Percentiles rank a stretch among this genome's conserved stretches.
phyloP scores from a whole-genome alignment of 306 rosid genomes.

The Dicorynia guianensis region DNA sequence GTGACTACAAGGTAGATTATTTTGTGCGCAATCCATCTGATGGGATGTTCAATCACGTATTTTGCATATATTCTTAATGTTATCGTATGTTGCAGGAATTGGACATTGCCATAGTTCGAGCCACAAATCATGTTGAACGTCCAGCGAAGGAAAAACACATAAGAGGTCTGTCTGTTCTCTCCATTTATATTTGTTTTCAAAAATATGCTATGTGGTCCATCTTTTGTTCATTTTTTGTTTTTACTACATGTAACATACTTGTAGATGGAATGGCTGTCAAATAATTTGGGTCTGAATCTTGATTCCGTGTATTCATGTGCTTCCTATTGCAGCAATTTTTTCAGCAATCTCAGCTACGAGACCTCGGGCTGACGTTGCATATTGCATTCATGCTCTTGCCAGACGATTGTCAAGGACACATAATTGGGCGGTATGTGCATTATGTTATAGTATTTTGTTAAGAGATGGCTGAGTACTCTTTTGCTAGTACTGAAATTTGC shows the following conservation, averaged over 20 bases:
- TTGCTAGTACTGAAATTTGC: constrained; percentile 21
- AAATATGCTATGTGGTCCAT: constrained; percentile 20
- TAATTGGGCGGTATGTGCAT: constrained; percentile 93
- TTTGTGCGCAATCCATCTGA: constrained; percentile 18
- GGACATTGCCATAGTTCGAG: constrained; percentile 93
- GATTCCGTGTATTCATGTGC: constrained; percentile 37
- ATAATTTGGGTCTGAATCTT: constrained; percentile 23
- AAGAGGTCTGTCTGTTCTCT: constrained; percentile 72
- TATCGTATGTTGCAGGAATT: constrained; percentile 69
- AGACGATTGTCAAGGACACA: constrained; percentile 92
- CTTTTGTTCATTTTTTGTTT: constrained; percentile 14
- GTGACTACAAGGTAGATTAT: constrained; percentile 86
- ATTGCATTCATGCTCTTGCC: constrained; percentile 97
- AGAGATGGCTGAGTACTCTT: constrained; percentile 11
- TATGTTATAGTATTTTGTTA: constrained; percentile 25
- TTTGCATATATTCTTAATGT: constrained; percentile 33
- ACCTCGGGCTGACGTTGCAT: constrained; percentile 99
- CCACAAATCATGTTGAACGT: constrained; percentile 95
- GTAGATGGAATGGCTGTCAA: constrained; percentile 36
- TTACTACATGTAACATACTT: constrained; percentile 2
- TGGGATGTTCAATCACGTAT: constrained; percentile 10
- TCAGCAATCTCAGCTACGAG: constrained; percentile 97
- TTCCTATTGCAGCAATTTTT: constrained; percentile 78
- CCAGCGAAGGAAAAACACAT: constrained; percentile 91
- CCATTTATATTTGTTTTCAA: constrained; percentile 2